Base-by-base conservation (phyloP, 495 filamentous ascomycete genomes). In the Podospora conica region DNA sequence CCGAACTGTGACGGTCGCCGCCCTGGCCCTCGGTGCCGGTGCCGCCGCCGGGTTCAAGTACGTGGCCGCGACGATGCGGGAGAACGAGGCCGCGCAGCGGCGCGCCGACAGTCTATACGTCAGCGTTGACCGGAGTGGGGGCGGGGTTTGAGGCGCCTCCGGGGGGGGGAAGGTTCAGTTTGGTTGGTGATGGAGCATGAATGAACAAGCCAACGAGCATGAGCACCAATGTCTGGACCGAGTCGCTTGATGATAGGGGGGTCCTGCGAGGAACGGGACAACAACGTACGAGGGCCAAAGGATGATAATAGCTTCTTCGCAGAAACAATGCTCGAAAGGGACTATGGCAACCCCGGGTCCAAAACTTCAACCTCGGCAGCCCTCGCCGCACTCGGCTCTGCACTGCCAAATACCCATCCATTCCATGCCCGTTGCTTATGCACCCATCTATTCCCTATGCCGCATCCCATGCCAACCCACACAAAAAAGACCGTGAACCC, bases 51-150 rank as follows among this genome's bases (percentile, higher is more conserved):
- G 68, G 59, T 73, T 80, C 70, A 73, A 71, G 59, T 76, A 77
- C 70, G 56, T 77, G 28, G 70, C 75, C 4, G 57, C 64, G n/a
- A 69, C 67, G 6, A 60, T 79, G 40, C 66, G 65, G 22, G 71
- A 76, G 53, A 82, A 82, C 74, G 80, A 82, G 70, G 61, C 61
- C 9, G 72, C 73, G 29, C 79, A 81, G 60, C 75, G 74, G 74
- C 73, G 68, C 63, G 69, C 75, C 31, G 48, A 65, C 23, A 75
- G 73, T 29, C 66, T 77, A 31, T 80, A 81, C 65, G 80, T 82
- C 29, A 79, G 74, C 65, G 79, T 81, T 57, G 80, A 82, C n/a
- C 75, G 80, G 29, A 82, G 80, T 65, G 80, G 80, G 18, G 80
- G 80, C 4, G 80, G 80, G 0, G 74, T 82, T 64, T 82, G 53